A percentile compares a stretch with the other conserved stretches of the same genome.
phyloP scores from a whole-genome alignment of 805 yeast species.

The Kluyveromyces starmeri region DNA sequence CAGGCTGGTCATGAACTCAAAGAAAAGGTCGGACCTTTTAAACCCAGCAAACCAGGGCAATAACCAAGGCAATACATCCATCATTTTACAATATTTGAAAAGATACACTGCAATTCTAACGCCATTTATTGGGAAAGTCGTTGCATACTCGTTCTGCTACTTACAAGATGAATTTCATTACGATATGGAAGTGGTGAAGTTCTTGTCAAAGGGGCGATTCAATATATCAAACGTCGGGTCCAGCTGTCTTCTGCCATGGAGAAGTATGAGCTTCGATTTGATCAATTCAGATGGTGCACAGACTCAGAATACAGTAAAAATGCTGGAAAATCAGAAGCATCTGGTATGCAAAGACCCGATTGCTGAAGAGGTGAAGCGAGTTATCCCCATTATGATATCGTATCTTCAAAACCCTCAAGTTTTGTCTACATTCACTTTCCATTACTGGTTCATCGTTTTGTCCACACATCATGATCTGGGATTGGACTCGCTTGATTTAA shows the following conservation, averaged over 20 bases:
- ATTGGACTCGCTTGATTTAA: constrained; percentile 3
- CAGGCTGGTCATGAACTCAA: constrained; percentile 19
- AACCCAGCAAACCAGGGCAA: neutral
- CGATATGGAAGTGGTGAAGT: constrained; percentile 14
- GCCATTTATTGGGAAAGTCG: constrained; percentile 25
- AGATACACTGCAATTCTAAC: constrained; percentile 19
- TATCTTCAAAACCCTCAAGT: constrained; percentile 23
- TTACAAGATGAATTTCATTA: constrained; percentile 22
- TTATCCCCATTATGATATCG: constrained; percentile 23
- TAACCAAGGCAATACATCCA: neutral
- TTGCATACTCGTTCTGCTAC: constrained; percentile 25
- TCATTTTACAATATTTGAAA: constrained; percentile 9
- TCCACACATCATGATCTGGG: constrained; percentile 5
- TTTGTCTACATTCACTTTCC: constrained; percentile 26
- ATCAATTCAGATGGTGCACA: neutral
- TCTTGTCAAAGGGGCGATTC: constrained; percentile 3
- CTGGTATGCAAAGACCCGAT: constrained; percentile 1
- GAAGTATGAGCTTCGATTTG: neutral
- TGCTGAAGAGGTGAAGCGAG: constrained; percentile 13
- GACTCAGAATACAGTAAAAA: neutral
- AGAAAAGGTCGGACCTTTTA: constrained; percentile 6
- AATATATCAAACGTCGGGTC: neutral
- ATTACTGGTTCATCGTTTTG: constrained; percentile 25
- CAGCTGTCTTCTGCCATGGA: neutral
- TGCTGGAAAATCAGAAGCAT: neutral